These are phyloP conservation scores for Gastrodia elata DNA, from an alignment of 106 monocot genomes.

Conservation along the genomic window DNA sequence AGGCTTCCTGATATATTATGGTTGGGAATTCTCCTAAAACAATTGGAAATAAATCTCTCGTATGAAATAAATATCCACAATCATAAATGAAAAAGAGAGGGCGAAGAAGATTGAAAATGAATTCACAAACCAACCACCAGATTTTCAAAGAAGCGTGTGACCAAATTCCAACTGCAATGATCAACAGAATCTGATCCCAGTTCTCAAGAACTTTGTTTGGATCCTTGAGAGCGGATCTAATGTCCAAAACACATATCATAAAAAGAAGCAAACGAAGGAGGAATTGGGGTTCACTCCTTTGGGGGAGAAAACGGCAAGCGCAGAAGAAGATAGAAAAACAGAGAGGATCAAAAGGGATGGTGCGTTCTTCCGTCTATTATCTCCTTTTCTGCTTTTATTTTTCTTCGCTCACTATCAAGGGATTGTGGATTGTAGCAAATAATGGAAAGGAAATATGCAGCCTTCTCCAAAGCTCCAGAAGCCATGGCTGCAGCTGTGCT, in stretches of 20 bases:
- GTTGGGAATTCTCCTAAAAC: conserved; percentile 46
- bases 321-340: conserved; percentile 32
- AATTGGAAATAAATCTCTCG: conserved; percentile 2
- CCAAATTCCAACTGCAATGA: conserved; percentile 86
- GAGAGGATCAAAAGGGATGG: conserved; percentile 13
- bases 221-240: conserved; percentile 52
- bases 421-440: conserved; percentile 2
- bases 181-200: conserved; percentile 87
- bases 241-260: conserved; percentile 10
- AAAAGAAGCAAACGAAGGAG: too few species aligned
- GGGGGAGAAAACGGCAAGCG: conserved; percentile 49
- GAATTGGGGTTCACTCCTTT: conserved; percentile 70
- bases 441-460: conserved; percentile 14
- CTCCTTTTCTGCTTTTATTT: not conserved
- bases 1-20: conserved; percentile 71
- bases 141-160: conserved; percentile 60
- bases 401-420: not conserved
- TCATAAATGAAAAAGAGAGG: too few species aligned
- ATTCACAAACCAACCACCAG: conserved; percentile 58
- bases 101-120: not conserved
- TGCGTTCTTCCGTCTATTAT: too few species aligned
- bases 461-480: conserved; percentile 13
- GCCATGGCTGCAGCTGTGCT: conserved; percentile 13
- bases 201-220: conserved; percentile 58
- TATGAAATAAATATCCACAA: too few species aligned